phyloP scores from a whole-genome alignment of 805 yeast genomes.

The Clavispora santaluciae region DNA sequence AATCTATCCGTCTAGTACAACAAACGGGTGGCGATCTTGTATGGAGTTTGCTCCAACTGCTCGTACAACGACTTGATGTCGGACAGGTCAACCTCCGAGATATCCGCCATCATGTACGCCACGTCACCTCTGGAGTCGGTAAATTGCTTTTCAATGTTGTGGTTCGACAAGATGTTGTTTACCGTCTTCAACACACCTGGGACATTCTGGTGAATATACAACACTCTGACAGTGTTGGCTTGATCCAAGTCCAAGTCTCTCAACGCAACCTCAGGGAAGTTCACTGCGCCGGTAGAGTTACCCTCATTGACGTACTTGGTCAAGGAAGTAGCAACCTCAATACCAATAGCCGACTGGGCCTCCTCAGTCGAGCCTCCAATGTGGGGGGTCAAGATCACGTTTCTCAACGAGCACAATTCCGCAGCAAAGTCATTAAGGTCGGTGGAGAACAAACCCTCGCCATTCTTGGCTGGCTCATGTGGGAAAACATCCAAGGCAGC shows the following conservation, averaged over 20 bases:
- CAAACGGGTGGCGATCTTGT: constrained; percentile 85
- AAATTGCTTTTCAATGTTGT: constrained; percentile 96
- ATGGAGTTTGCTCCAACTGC: constrained; percentile 82
- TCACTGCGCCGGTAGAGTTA: constrained; percentile 88
- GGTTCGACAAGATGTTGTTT: constrained; percentile 88
- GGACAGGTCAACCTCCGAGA: constrained; percentile 72
- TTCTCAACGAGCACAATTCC: constrained; percentile 76
- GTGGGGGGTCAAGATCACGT: constrained; percentile 92
- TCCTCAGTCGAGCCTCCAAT: constrained; percentile 99
- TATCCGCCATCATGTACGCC: constrained; percentile 97
- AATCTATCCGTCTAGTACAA: constrained; percentile 49
- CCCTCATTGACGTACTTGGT: constrained; percentile 95
- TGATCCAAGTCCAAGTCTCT: constrained; percentile 86
- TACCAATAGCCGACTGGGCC: constrained; percentile 96
- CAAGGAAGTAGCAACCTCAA: constrained; percentile 85
- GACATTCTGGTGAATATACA: constrained; percentile 94
- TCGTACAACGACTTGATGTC: constrained; percentile 84
- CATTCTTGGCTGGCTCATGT: constrained; percentile 95
- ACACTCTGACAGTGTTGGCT: constrained; percentile 83
- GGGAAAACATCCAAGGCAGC: constrained; percentile 97
- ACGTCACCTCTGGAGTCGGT: constrained; percentile 95
- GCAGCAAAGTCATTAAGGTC: constrained; percentile 77
- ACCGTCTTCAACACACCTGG: constrained; percentile 98
- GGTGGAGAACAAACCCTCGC: constrained; percentile 70
- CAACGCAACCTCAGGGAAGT: constrained; percentile 96